Conservation (phyloP, 108 stramenopile genomes). For the Nitzschia sp. region DNA sequence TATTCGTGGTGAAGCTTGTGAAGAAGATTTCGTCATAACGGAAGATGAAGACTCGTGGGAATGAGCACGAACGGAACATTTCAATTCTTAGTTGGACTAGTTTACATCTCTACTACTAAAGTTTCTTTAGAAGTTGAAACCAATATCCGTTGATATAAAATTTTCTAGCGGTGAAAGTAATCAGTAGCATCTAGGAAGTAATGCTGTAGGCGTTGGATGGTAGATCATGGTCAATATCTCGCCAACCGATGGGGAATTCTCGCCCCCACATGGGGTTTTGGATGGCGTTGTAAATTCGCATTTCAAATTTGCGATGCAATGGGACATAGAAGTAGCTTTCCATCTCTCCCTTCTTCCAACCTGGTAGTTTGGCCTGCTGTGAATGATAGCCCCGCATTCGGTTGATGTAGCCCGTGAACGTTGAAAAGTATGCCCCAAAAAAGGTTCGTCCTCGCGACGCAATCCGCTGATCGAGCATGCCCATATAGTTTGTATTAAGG, state of each 20-base stretch:
- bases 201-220: background rate
- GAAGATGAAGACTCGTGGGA: background rate
- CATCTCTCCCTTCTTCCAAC: conserved; percentile 56
- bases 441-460: conserved; percentile 76
- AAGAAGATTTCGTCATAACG: conserved; percentile 2
- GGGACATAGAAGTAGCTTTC: conserved; percentile 68
- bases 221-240: conserved; percentile 81
- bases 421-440: conserved; percentile 76
- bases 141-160: too few relatives aligned
- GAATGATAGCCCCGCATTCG: conserved; percentile 80
- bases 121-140: too few relatives aligned
- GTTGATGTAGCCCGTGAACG: conserved; percentile 84
- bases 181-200: too few relatives aligned
- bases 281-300: conserved; percentile 50
- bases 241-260: conserved; percentile 62
- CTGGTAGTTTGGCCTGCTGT: conserved; percentile 55
- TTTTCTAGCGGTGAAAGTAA: too few relatives aligned
- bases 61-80: too few relatives aligned
- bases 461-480: conserved; percentile 85
- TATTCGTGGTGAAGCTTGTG: background rate
- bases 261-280: conserved; percentile 30
- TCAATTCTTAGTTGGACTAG: background rate
- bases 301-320: conserved; percentile 31
- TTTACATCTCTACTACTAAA: background rate
- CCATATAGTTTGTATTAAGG: conserved; percentile 81